Conservation (phyloP, 1,284 basidiomycete genomes). For the Cystobasidium slooffiae region DNA sequence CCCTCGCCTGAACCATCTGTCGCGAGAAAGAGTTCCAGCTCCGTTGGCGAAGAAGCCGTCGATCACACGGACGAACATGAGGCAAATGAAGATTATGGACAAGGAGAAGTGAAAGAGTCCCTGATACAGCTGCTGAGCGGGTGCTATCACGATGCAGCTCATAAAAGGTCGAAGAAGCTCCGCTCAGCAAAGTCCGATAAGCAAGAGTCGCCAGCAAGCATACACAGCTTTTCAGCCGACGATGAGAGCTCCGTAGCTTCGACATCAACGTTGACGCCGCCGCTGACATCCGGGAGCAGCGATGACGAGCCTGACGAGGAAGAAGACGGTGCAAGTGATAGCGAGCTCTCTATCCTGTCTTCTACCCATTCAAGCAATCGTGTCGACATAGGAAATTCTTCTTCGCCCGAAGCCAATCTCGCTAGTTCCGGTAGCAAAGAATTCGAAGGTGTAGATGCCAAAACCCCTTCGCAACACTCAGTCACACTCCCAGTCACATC, state of each 20-base stretch:
- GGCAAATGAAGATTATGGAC: not conserved
- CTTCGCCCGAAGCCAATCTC: too few relatives aligned
- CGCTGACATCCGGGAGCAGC: slow-evolving; percentile 10
- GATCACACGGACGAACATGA: slow-evolving; percentile 1
- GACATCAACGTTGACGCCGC: not conserved
- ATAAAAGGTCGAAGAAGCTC: not conserved
- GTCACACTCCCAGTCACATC: not conserved
- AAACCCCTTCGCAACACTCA: not conserved
- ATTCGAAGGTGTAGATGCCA: too few relatives aligned
- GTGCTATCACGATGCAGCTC: slow-evolving; percentile 15
- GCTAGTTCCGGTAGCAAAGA: too few relatives aligned
- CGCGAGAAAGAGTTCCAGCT: not conserved
- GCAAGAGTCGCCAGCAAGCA: too few relatives aligned
- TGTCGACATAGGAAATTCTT: not conserved
- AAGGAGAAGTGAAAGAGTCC: slow-evolving; percentile 9
- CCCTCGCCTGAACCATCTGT: not conserved
- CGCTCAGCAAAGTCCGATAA: too few relatives aligned
- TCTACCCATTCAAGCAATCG: not conserved
- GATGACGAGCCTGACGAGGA: slow-evolving; percentile 11
- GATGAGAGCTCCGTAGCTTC: not conserved
- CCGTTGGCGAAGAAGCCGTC: not conserved
- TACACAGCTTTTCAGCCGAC: not conserved
- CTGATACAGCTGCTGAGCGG: slow-evolving; percentile 8
- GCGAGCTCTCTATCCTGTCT: not conserved
- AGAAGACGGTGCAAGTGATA: slow-evolving; percentile 10